These are phyloP conservation scores for Neoscytalidium dimidiatum DNA, from an alignment of 2,329 filamentous ascomycete species.

Conservation along the genomic window DNA sequence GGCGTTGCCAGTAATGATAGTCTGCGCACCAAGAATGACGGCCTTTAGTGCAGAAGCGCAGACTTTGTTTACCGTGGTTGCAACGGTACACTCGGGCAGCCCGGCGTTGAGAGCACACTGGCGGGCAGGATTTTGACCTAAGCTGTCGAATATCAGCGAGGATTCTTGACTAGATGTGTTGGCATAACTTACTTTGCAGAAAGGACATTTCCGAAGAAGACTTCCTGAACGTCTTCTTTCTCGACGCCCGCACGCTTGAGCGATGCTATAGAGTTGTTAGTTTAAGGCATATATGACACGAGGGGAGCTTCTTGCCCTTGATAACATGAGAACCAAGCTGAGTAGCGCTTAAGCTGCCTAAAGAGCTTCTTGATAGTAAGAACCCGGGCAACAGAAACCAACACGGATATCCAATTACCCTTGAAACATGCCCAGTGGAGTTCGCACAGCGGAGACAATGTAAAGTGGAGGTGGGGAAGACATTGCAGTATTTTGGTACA, in stretches of 20 bases:
- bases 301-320: conserved; percentile 65
- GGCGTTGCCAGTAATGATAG: conserved; percentile 94
- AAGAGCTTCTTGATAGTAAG: conserved; percentile 60
- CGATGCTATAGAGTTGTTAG: conserved; percentile 55
- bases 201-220: conserved; percentile 97
- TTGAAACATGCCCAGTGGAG: conserved; percentile 90
- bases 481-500: too few species aligned
- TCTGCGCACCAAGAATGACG: conserved; percentile 90
- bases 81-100: conserved; percentile 74
- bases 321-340: conserved; percentile 90
- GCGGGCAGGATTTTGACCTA: conserved; percentile 93
- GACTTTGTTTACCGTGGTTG: conserved; percentile 98
- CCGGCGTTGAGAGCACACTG: conserved; percentile 91
- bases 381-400: background rate
- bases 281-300: conserved; percentile 26
- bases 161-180: background rate
- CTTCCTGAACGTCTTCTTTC: conserved; percentile 87
- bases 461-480: conserved; percentile 84
- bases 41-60: conserved; percentile 95
- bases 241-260: conserved; percentile 87
- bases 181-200: conserved; percentile 76
- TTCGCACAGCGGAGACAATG: conserved; percentile 89
- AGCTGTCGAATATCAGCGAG: conserved; percentile 53
- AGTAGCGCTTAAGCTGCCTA: conserved; percentile 82
- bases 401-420: conserved; percentile 61